These are phyloP conservation scores for Miscanthus lutarioriparius DNA, from an alignment of 176 grass and related monocot species.

Conservation along the genomic window DNA sequence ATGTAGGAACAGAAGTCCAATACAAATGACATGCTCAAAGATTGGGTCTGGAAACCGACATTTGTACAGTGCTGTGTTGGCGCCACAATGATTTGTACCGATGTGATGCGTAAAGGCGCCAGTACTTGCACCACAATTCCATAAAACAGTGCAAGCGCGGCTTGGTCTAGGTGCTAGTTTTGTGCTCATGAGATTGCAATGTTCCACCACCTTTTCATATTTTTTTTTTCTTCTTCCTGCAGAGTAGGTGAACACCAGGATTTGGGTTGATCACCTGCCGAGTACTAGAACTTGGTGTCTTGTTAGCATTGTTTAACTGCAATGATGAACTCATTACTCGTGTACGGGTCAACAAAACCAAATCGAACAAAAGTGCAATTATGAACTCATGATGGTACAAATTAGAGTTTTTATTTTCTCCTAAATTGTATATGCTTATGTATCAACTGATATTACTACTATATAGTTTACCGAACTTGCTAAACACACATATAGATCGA, in stretches of 20 bases:
- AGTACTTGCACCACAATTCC: neutral
- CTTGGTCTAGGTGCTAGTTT: constrained; percentile 12
- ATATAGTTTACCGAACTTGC: neutral
- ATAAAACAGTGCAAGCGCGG: neutral
- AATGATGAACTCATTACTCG: constrained; percentile 4
- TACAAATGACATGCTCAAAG: neutral
- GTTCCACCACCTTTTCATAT: constrained; percentile 11
- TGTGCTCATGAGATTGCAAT: constrained; percentile 33
- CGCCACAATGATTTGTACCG: neutral
- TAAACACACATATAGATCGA: neutral
- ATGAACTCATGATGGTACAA: neutral
- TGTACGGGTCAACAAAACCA: neutral
- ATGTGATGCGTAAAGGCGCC: neutral
- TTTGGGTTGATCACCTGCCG: constrained; percentile 39
- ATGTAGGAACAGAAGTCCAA: neutral
- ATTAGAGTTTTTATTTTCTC: neutral
- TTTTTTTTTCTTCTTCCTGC: neutral
- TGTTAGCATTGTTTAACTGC: neutral
- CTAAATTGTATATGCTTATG: too few relatives aligned
- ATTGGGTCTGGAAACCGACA: neutral
- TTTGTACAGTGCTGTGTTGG: neutral
- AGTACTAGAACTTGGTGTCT: neutral
- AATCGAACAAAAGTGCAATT: neutral
- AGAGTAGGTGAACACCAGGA: constrained; percentile 38
- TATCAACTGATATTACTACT: neutral